phyloP scores from a whole-genome alignment of 176 grass and related monocot species.

The Juncus inflexus region DNA sequence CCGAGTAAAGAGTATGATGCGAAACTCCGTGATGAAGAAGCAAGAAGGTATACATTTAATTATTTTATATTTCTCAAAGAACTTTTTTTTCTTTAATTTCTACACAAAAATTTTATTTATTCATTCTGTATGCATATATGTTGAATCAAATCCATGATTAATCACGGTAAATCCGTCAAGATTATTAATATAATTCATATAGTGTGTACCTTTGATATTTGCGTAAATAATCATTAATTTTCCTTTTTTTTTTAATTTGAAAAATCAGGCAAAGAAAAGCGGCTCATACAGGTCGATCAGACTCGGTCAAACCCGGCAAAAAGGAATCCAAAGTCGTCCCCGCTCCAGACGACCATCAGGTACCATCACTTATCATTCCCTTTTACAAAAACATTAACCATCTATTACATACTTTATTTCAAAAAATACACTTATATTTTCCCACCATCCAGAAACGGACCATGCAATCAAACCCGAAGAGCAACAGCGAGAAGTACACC shows the following conservation, averaged over 20 bases:
- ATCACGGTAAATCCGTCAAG: too few species aligned
- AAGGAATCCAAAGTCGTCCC: conserved; percentile 43
- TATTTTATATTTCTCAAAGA: background rate
- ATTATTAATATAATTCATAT: too few species aligned
- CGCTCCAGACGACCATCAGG: conserved; percentile 42
- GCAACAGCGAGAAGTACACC: conserved; percentile 42
- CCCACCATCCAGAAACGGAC: conserved; percentile 48
- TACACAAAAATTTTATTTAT: background rate
- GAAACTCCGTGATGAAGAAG: conserved; percentile 39
- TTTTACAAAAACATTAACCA: too few species aligned
- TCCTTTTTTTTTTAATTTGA: background rate
- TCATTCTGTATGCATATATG: too few species aligned
- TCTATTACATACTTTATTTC: too few species aligned
- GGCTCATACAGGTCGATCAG: conserved; percentile 40
- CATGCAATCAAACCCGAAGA: conserved; percentile 37
- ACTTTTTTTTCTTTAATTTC: background rate
- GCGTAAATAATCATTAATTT: background rate
- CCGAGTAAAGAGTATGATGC: conserved; percentile 47
- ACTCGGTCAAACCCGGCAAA: conserved; percentile 44
- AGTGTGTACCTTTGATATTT: too few species aligned
- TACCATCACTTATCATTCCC: conserved; percentile 18
- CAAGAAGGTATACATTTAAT: conserved; percentile 29
- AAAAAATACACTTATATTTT: too few species aligned
- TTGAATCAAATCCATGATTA: too few species aligned
- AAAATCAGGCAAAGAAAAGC: conserved; percentile 49